Evolutionary conservation across 2,329 filamentous ascomycete genomes (phyloP), one percentile per base, ranked within the genome.

Genomic region (Lecanoromycetidae sp.): DNA sequence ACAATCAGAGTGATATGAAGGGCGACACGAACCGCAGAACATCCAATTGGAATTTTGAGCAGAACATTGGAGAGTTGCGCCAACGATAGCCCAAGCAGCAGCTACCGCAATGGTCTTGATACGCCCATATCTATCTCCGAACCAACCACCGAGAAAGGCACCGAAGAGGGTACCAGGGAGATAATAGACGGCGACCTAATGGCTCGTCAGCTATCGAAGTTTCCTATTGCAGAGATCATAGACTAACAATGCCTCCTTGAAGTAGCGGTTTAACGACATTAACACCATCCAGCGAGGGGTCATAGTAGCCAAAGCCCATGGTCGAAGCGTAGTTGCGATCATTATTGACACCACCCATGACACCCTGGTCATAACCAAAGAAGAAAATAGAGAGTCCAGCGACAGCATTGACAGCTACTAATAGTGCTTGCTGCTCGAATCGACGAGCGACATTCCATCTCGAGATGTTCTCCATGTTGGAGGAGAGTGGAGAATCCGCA

Each of bases 41-140:
- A 84, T 84, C 80, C 80, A 84, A 23, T 72, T 65, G 32, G 75
- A 66, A 54, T 82, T 83, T 62, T 76, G 71, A 0, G 82, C 77
- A 0, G 77, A 76, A 52, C 73, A 75, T 60, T 86, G 82, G 51
- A 87, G 60, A 12, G 66, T 63, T 0, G 80, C 81, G 1, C 80
- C 80, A 10, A 79, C 44, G 9, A 77, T 68, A 1, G 70, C 74
- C 75, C 74, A 80, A 2, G 69, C 55, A n/a, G 73, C 64, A 6
- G 76, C 79, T 0, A 75, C 55, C 1, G 72, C 78, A 56, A 84
- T 82, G 0, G 78, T 77, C 56, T 69, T 74, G 52, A 82, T 76
- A 38, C 80, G 66, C 0, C 80, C 80, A 45, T 74, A 66, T 42
- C 67, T 69, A 58, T 84, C 80, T 5, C 78, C 80, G 1, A 79